phyloP scores from a whole-genome alignment of 108 stramenopile species.

The Cyclotella kingstonii region DNA sequence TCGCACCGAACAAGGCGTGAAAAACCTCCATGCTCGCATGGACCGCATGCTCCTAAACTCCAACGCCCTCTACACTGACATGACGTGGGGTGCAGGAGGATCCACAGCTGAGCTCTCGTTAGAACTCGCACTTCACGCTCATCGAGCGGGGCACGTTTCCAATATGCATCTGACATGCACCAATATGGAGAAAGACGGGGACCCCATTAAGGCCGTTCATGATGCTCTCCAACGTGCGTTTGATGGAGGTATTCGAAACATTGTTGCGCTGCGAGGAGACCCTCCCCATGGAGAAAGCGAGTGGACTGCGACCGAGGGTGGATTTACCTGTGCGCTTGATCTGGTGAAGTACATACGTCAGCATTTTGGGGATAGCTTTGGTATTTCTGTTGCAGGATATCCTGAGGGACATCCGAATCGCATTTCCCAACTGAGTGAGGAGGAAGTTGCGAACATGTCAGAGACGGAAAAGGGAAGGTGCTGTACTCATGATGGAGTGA shows the following conservation, averaged over 20 bases:
- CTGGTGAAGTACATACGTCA: conserved; percentile 94
- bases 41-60: conserved; percentile 83
- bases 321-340: conserved; percentile 97
- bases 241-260: conserved; percentile 94
- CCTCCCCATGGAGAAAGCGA: conserved; percentile 95
- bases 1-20: conserved; percentile 91
- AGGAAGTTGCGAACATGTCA: conserved; percentile 73
- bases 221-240: conserved; percentile 78
- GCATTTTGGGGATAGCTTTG: conserved; percentile 89
- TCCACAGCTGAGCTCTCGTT: conserved; percentile 96
- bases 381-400: conserved; percentile 96
- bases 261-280: conserved; percentile 99
- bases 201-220: conserved; percentile 80
- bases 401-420: conserved; percentile 98
- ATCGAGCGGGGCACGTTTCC: conserved; percentile 86
- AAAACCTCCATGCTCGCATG: conserved; percentile 95
- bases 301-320: conserved; percentile 95
- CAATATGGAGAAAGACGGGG: conserved; percentile 92
- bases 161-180: conserved; percentile 99
- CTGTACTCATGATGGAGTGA: conserved; percentile 79
- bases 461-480: conserved; percentile 77
- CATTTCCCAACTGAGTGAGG: conserved; percentile 72
- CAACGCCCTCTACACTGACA: conserved; percentile 93
- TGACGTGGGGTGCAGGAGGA: conserved; percentile 99
- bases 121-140: conserved; percentile 82